These are phyloP conservation scores for Yamadazyma atlantica DNA, from an alignment of 1,139 yeast genomes.

Conservation along the genomic window DNA sequence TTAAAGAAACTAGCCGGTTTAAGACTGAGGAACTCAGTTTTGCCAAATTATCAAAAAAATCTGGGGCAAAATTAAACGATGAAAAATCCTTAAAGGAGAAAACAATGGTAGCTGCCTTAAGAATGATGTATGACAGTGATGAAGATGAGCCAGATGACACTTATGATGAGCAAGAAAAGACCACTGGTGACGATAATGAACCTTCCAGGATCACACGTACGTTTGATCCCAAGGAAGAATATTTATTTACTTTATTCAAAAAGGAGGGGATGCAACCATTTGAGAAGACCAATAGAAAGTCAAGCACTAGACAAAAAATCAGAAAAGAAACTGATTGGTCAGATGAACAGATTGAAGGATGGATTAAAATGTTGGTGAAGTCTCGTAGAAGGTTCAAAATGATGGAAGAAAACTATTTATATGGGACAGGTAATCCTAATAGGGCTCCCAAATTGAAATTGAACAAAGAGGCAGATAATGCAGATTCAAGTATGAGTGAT, in stretches of 20 bases:
- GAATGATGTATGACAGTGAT: constrained; percentile 66
- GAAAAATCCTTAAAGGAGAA: constrained; percentile 42
- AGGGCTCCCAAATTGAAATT: constrained; percentile 6
- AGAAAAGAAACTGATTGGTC: constrained; percentile 63
- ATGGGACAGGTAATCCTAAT: constrained; percentile 34
- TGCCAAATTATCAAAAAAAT: constrained; percentile 7
- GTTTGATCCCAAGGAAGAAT: constrained; percentile 29
- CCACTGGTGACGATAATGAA: constrained; percentile 9
- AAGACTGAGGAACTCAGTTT: constrained; percentile 2
- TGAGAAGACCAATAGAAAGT: constrained; percentile 49
- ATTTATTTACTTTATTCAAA: constrained; percentile 58
- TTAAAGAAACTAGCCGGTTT: background rate
- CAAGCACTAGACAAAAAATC: constrained; percentile 51
- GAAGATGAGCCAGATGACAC: constrained; percentile 87
- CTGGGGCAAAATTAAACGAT: constrained; percentile 1
- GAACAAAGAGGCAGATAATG: constrained; percentile 1
- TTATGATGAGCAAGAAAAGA: constrained; percentile 67
- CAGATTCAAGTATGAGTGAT: background rate
- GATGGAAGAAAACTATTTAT: constrained; percentile 63
- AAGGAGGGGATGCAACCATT: constrained; percentile 50
- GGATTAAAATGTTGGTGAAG: constrained; percentile 75
- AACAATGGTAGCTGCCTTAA: constrained; percentile 63
- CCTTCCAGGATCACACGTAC: constrained; percentile 1
- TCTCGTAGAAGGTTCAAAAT: constrained; percentile 60
- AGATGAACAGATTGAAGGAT: constrained; percentile 90